Evolutionary conservation across 2,329 filamentous ascomycete genomes (phyloP).

Genomic region (Helicocarpus griseus): DNA sequence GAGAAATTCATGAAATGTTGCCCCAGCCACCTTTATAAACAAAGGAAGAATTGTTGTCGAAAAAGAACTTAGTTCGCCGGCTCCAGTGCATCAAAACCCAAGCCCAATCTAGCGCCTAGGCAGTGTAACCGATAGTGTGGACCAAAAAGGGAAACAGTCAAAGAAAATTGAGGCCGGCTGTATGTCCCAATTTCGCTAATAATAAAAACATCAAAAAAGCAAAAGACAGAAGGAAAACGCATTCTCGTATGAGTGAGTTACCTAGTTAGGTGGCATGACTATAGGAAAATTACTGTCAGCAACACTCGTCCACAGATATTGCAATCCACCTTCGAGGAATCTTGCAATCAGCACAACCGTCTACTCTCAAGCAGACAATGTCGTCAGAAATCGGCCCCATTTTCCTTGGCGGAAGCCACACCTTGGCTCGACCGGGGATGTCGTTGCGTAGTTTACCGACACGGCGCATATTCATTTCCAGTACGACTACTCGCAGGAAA

Average conservation of each 20-base stretch:
- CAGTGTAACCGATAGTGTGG: too few species aligned
- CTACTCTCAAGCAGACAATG: constrained; percentile 4
- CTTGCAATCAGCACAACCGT: constrained; percentile 14
- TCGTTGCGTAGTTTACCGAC: constrained; percentile 52
- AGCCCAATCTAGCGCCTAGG: too few species aligned
- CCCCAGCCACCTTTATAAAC: too few species aligned
- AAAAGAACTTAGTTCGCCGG: too few species aligned
- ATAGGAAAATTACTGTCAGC: constrained; percentile 1
- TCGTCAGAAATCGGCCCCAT: constrained; percentile 10
- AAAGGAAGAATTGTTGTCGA: too few species aligned
- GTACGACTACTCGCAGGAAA: constrained; percentile 54
- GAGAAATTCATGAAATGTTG: too few species aligned
- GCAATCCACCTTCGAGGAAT: constrained; percentile 23
- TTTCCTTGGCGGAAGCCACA: constrained; percentile 50
- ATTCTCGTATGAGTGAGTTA: too few species aligned
- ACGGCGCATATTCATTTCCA: constrained; percentile 60
- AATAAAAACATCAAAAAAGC: neutral
- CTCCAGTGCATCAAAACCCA: too few species aligned
- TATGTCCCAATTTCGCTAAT: neutral
- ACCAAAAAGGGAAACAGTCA: too few species aligned
- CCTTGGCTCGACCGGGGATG: constrained; percentile 44
- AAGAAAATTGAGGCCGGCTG: too few species aligned
- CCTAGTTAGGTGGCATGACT: too few species aligned
- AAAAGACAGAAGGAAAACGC: neutral
- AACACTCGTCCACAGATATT: constrained; percentile 16